phyloP scores from a whole-genome alignment of 768 basidiomycete genomes.

The Naematelia aurantialba region DNA sequence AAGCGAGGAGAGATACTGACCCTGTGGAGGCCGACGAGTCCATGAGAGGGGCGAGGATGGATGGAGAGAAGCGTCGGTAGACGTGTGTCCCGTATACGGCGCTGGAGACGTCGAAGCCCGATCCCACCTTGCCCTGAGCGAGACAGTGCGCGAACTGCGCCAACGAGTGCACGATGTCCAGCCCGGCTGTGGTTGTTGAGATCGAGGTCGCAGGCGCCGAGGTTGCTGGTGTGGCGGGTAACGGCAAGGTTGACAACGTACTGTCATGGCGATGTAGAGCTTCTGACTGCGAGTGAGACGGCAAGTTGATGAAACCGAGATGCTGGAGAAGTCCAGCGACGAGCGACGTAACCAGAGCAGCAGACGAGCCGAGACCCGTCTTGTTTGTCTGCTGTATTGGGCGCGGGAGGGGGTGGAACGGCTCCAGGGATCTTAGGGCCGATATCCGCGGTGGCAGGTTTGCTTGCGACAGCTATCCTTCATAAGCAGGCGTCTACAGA shows the following conservation, averaged over 20 bases:
- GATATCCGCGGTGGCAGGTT: constrained; percentile 62
- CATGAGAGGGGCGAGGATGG: constrained; percentile 46
- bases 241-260: constrained; percentile 42
- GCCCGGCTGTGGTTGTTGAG: constrained; percentile 35
- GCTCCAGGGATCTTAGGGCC: constrained; percentile 66
- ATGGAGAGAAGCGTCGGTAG: constrained; percentile 70
- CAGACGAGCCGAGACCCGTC: constrained; percentile 94
- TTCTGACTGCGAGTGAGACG: constrained; percentile 52
- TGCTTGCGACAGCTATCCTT: constrained; percentile 60
- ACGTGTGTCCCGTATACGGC: constrained; percentile 93
- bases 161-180: constrained; percentile 73
- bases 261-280: constrained; percentile 6
- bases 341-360: constrained; percentile 92
- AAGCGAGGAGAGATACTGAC: constrained; percentile 5
- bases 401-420: constrained; percentile 70
- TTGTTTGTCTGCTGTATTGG: constrained; percentile 83
- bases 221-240: not conserved
- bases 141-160: constrained; percentile 93
- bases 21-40: constrained; percentile 6
- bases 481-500: not conserved
- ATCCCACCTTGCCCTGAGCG: constrained; percentile 96
- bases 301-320: constrained; percentile 53
- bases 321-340: constrained; percentile 79
- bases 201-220: not conserved
- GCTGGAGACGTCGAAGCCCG: constrained; percentile 92